Evolutionary conservation across 2,329 filamentous ascomycete species (phyloP), one percentile per base, ranked within the genome.

Genomic region (Penicillium brevicompactum): DNA sequence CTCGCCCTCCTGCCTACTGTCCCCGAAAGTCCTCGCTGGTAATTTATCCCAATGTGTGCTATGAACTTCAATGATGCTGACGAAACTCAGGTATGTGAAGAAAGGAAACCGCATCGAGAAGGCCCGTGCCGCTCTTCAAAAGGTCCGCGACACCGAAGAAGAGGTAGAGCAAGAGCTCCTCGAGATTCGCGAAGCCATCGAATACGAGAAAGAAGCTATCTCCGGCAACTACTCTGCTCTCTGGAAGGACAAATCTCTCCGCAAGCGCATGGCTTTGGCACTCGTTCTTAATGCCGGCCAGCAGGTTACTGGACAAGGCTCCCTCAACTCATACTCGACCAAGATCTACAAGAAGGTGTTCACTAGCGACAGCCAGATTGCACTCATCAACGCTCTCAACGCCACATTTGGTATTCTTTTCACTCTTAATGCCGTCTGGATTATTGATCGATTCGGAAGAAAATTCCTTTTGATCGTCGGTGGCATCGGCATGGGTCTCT

Each of bases 311-410:
- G 87, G 87, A 18, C 87, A 90, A 72, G 88, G 87, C 59, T 87
- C 86, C 1, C 79, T 90, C 61, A 90, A 90, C 79, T 82, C 83
- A 3, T 90, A 90, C 78, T 87, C 83, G 18, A 88, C 87, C n/a
- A 83, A 84, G 63, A 87, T 90, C 66, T 90, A 90, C 77, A 84
- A 88, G 74, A 86, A 87, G 68, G 82, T 90, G 22, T 90, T 87
- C 78, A 79, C 75, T 22, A 79, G 73, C 51, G 75, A 73, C 51
- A 76, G 81, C 47, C 85, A 81, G 21, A 89, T 90, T 68, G 85
- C 86, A 59, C 78, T 90, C 31, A 90, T 90, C 78, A 90, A 90
- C 69, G 87, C 87, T 4, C 78, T 90, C 51, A 90, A 90, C 69
- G 87, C 87, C 40, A 90, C 87, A 5, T 87, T 86, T 61, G 86